Base-by-base conservation (phyloP, 192 early-diverging fungal species). In the Anaeromyces robustus region DNA sequence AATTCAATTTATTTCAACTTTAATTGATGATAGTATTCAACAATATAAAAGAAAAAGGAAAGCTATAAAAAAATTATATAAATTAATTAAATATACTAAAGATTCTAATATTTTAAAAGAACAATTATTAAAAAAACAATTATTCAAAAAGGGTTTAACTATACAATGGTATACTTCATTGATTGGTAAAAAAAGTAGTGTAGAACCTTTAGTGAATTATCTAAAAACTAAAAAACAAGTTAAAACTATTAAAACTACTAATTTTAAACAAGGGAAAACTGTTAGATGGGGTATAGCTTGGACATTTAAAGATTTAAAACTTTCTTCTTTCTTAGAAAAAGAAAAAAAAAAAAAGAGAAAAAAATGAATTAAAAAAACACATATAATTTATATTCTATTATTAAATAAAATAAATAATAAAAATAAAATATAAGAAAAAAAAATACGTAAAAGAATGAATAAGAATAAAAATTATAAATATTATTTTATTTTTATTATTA, bases 271-370 rank as follows among this genome's bases (percentile, higher is more conserved):
- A 95, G 96, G 90, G 92, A 95, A 94, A 94, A 98, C 81, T 94
- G 93, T 81, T 94, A 96, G 92, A 97, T 99, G 83, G 97, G 97
- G 89, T 98, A 98, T 83, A 95, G 96, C 93, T 98, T 99, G 95
- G 97, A 97, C 31, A n/a, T 78, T 39, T n/a, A 78, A 78, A 26
- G 9, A 22, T 11, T 4, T n/a, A 22, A 26, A 26, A n/a, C 18
- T 4, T 26, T 18, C 37, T 39, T 39, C 37, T n/a, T n/a, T n/a
- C n/a, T n/a, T n/a, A n/a, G n/a, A 34, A 34, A 34, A 34, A 34
- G 12, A 34, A 34, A 34, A 34, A 34, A 34, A 34, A 34, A 34
- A 34, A 34, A 34, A 34, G 12, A 34, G 12, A 34, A 34, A 34
- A 34, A 34, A 34, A 34, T n/a, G n/a, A n/a, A n/a, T n/a, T n/a